phyloP scores from a whole-genome alignment of 116 monocot genomes.

The Thalassia testudinum region DNA sequence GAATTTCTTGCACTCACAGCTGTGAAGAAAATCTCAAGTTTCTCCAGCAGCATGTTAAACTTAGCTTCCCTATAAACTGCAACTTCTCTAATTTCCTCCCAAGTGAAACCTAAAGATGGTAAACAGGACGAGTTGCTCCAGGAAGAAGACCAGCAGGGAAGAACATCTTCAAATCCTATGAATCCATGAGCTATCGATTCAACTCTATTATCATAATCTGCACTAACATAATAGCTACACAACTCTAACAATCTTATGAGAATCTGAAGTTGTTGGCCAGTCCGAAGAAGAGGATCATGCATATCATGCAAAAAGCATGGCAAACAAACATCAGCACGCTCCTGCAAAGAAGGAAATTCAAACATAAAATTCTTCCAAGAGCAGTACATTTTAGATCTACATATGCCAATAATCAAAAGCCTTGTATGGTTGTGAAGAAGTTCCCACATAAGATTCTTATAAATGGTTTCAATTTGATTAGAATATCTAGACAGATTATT shows the following conservation, averaged over 20 bases:
- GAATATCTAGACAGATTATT: too few relatives aligned
- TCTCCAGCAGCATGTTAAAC: slow-evolving; percentile 32
- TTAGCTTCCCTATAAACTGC: slow-evolving; percentile 35
- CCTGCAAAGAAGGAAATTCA: slow-evolving; percentile 20
- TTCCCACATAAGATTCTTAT: too few relatives aligned
- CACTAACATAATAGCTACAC: slow-evolving; percentile 18
- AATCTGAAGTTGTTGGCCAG: slow-evolving; percentile 89
- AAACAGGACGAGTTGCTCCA: slow-evolving; percentile 18
- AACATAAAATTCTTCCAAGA: not conserved
- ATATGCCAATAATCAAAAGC: too few relatives aligned
- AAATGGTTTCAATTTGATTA: too few relatives aligned
- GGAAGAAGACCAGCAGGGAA: slow-evolving; percentile 51
- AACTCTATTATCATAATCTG: slow-evolving; percentile 3
- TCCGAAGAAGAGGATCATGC: slow-evolving; percentile 42
- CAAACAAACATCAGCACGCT: slow-evolving; percentile 27
- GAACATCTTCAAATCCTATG: slow-evolving; percentile 44
- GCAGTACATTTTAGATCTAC: too few relatives aligned
- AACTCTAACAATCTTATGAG: slow-evolving; percentile 65
- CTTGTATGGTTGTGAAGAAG: too few relatives aligned
- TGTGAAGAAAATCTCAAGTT: slow-evolving; percentile 34
- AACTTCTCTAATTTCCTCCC: slow-evolving; percentile 26
- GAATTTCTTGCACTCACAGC: too few relatives aligned
- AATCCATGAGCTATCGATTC: slow-evolving; percentile 10
- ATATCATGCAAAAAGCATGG: slow-evolving; percentile 78
- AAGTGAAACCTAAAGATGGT: slow-evolving; percentile 38